phyloP scores from a whole-genome alignment of 23 red algal species.

The Chondrus crispus region DNA sequence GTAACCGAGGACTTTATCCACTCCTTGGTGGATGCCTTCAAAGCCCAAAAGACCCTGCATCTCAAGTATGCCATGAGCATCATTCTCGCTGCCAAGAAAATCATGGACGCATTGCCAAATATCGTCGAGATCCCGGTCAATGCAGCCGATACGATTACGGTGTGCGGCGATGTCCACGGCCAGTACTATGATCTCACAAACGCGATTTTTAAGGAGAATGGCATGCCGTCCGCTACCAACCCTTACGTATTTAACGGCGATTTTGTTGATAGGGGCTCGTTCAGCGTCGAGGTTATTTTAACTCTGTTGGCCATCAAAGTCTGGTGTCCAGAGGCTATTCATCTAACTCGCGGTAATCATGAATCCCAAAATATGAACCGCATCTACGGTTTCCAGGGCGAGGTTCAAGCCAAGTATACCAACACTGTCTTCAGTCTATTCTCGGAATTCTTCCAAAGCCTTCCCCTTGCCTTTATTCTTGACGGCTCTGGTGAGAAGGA shows the following conservation, averaged over 20 bases:
- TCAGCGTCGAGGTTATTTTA: conserved; percentile 94
- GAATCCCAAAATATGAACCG: conserved; percentile 92
- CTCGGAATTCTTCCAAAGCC: conserved; percentile 81
- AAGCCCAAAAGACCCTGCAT: conserved; percentile 70
- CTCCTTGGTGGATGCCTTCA: conserved; percentile 66
- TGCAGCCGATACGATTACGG: conserved; percentile 61
- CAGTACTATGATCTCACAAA: conserved; percentile 96
- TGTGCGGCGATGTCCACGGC: conserved; percentile 98
- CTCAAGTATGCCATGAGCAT: conserved; percentile 75
- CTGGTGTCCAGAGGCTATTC: conserved; percentile 77
- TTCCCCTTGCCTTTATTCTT: conserved; percentile 93
- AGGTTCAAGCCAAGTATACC: conserved; percentile 85
- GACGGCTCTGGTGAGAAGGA: conserved; percentile 55
- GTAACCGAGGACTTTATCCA: conserved; percentile 65
- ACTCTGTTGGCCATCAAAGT: conserved; percentile 83
- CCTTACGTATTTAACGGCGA: conserved; percentile 99
- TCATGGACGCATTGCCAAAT: conserved; percentile 64
- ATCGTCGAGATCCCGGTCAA: conserved; percentile 69
- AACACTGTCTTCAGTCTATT: conserved; percentile 86
- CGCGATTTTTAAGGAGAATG: conserved; percentile 89
- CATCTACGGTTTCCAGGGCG: conserved; percentile 98
- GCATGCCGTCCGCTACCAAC: conserved; percentile 79
- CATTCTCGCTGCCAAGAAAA: conserved; percentile 55
- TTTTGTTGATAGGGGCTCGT: conserved; percentile 97
- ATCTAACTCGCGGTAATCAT: conserved; percentile 95